These are phyloP conservation scores for Fraxinus latifolia DNA, from an alignment of 305 asterid genomes.

Conservation along the genomic window DNA sequence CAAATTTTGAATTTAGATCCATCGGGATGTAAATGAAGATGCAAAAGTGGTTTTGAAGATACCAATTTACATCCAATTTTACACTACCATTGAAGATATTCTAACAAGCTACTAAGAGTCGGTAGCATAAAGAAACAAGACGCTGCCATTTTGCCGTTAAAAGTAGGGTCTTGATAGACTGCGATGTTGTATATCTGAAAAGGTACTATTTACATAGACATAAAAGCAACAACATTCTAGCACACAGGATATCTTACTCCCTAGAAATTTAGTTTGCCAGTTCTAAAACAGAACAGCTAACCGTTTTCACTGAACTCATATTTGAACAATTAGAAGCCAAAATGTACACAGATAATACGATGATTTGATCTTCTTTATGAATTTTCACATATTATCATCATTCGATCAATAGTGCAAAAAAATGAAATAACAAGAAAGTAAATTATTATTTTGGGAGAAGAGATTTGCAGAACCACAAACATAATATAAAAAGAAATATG, in stretches of 20 bases:
- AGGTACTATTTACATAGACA: neutral
- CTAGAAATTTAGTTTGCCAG: neutral
- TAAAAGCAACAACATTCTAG: neutral
- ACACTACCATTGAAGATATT: neutral
- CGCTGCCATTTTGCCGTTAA: neutral
- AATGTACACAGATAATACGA: neutral
- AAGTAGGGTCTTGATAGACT: neutral
- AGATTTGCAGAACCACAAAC: constrained; percentile 1
- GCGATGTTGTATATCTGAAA: neutral
- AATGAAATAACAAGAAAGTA: neutral
- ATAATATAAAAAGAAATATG: neutral
- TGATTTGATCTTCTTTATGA: neutral
- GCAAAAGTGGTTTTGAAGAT: neutral
- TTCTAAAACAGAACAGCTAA: neutral
- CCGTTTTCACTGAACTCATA: neutral
- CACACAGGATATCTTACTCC: neutral
- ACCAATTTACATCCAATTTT: neutral
- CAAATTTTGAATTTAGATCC: neutral
- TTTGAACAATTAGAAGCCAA: neutral
- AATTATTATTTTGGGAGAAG: neutral
- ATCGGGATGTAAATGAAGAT: neutral
- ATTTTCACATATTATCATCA: neutral
- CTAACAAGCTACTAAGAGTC: neutral
- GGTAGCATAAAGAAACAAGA: neutral
- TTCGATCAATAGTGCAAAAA: neutral